Evolutionary conservation across 306 rosid species (phyloP).

Genomic region (Styphnolobium japonicum): DNA sequence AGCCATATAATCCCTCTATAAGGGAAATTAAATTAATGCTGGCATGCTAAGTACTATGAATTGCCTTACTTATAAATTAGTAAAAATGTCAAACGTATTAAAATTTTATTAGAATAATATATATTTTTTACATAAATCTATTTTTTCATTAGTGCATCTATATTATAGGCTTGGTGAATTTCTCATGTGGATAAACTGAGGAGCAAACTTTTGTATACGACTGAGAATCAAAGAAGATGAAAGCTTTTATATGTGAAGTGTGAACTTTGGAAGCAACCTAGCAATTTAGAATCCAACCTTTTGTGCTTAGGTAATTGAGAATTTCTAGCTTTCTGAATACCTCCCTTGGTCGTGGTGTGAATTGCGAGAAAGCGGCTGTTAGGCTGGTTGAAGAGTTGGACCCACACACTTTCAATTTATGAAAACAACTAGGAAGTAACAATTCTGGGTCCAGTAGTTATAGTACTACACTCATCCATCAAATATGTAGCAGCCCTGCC

Average conservation of each 20-base stretch:
- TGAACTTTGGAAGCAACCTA: neutral
- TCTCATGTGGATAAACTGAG: too few species aligned
- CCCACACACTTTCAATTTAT: neutral
- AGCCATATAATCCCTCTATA: too few species aligned
- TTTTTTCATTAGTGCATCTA: too few species aligned
- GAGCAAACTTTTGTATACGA: too few species aligned
- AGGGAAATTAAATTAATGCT: neutral
- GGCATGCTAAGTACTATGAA: neutral
- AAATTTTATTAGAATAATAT: too few species aligned
- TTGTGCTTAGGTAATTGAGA: neutral
- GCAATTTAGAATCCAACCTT: neutral
- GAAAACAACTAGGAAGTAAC: neutral
- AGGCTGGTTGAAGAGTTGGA: neutral
- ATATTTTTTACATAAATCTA: too few species aligned
- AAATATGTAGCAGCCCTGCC: neutral
- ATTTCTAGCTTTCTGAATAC: neutral
- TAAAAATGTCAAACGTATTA: neutral
- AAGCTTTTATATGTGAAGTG: neutral
- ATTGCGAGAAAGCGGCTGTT: constrained; percentile 18
- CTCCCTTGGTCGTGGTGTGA: neutral
- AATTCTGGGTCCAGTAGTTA: neutral
- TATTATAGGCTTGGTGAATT: too few species aligned
- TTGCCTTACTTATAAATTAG: neutral
- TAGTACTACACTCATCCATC: neutral
- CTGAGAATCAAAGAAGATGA: too few species aligned